These are phyloP conservation scores for Lentinula boryana DNA, from an alignment of 768 basidiomycete genomes.

Conservation along the genomic window DNA sequence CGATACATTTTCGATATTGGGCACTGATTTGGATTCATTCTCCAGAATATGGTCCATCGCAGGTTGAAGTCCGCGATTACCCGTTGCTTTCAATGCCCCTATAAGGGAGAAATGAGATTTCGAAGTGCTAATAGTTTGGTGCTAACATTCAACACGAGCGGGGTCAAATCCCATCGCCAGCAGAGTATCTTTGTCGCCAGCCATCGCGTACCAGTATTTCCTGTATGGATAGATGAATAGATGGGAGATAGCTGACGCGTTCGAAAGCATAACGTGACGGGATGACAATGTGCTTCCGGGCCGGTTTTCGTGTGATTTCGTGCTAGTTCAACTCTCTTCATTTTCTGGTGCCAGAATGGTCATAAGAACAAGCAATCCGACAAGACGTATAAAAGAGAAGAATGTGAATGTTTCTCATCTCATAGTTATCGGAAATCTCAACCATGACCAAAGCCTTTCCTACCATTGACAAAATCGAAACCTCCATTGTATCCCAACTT, in stretches of 20 bases:
- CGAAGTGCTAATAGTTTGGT: not conserved
- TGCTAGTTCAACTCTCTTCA: not conserved
- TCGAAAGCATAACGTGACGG: not conserved
- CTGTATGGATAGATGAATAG: not conserved
- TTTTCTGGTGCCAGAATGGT: not conserved
- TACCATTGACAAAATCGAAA: conserved; percentile 17
- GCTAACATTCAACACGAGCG: conserved; percentile 79
- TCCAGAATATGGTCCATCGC: conserved; percentile 88
- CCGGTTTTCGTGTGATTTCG: not conserved
- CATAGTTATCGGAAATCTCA: not conserved
- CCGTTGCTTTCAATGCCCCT: conserved; percentile 91
- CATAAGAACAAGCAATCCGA: not conserved
- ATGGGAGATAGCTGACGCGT: not conserved
- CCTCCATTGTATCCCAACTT: conserved; percentile 16
- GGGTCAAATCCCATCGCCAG: conserved; percentile 84
- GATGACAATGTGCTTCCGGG: not conserved
- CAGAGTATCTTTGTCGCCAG: conserved; percentile 68
- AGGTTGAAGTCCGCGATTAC: conserved; percentile 78
- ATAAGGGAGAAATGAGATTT: conserved; percentile 3
- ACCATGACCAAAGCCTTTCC: conserved; percentile 14
- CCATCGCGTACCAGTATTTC: conserved; percentile 23
- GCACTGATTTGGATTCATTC: conserved; percentile 71
- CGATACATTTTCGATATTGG: conserved; percentile 46
- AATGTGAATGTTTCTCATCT: too few relatives aligned
- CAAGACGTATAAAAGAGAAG: not conserved